Evolutionary conservation across 2,329 filamentous ascomycete species (phyloP).

Genomic region (Neophaeococcomyces mojaviensis): DNA sequence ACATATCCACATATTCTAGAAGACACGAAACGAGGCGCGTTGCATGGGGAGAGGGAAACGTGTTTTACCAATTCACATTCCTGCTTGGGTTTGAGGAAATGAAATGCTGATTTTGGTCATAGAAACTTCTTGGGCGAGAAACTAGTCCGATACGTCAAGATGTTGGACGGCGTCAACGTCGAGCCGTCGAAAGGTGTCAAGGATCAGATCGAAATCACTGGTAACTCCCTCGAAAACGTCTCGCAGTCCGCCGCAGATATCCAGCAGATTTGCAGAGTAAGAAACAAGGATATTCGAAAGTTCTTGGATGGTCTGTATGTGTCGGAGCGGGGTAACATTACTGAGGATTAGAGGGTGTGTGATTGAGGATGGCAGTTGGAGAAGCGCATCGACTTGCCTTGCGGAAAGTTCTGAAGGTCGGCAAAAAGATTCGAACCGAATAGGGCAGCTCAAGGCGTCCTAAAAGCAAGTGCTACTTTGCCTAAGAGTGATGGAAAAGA

Average conservation of each 20-base stretch:
- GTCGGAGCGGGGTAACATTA: slow-evolving; percentile 95
- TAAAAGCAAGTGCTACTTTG: too few species aligned
- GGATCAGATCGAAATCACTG: slow-evolving; percentile 88
- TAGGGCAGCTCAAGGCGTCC: too few species aligned
- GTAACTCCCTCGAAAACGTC: slow-evolving; percentile 95
- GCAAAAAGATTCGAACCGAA: too few species aligned
- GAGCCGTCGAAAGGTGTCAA: slow-evolving; percentile 86
- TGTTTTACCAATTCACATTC: too few species aligned
- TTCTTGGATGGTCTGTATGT: slow-evolving; percentile 99
- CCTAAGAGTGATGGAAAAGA: too few species aligned
- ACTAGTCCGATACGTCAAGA: slow-evolving; percentile 85
- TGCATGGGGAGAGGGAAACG: not conserved
- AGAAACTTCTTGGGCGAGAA: slow-evolving; percentile 99
- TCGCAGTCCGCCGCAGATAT: slow-evolving; percentile 98
- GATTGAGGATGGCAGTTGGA: too few species aligned
- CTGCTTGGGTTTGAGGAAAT: too few species aligned
- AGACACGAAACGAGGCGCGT: too few species aligned
- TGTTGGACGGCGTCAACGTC: slow-evolving; percentile 85
- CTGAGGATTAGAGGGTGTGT: slow-evolving; percentile 44
- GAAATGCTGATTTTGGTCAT: slow-evolving; percentile 27
- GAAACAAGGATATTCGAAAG: slow-evolving; percentile 99
- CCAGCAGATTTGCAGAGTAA: slow-evolving; percentile 98
- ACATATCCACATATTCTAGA: not conserved
- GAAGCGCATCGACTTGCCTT: too few species aligned
- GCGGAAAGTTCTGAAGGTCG: too few species aligned